Percentiles rank a stretch among this genome's conserved stretches.
Evolutionary conservation across 805 yeast species (phyloP).

Genomic region (Candida koratica): DNA sequence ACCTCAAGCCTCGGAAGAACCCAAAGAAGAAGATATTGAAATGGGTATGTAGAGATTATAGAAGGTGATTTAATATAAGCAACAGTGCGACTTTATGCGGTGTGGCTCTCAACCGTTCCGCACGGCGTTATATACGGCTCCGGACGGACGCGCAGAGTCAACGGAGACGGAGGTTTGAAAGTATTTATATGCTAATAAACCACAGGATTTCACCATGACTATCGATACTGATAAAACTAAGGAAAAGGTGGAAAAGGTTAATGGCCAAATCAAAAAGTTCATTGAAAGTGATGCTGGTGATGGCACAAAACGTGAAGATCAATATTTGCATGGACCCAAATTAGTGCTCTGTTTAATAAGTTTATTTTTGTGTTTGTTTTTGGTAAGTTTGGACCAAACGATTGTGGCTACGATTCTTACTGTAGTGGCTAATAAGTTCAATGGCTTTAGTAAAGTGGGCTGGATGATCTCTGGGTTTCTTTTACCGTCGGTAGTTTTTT

Average conservation of each 20-base stretch:
- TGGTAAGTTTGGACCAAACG: slow-evolving; percentile 39
- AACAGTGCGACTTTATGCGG: too few species aligned
- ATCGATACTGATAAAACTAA: too few species aligned
- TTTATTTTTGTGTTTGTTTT: slow-evolving; percentile 28
- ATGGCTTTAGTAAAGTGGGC: slow-evolving; percentile 31
- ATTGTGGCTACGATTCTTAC: slow-evolving; percentile 34
- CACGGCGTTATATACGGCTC: too few species aligned
- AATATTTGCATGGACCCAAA: slow-evolving; percentile 28
- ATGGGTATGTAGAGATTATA: slow-evolving; percentile 35
- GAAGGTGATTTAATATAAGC: too few species aligned
- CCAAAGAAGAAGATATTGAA: slow-evolving; percentile 29
- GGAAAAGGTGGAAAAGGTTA: slow-evolving; percentile 4
- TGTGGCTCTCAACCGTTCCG: too few species aligned
- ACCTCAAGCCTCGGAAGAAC: too few species aligned
- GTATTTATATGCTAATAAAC: too few species aligned
- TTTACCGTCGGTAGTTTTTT: slow-evolving; percentile 30
- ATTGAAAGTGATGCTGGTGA: slow-evolving; percentile 42
- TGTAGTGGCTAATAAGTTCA: slow-evolving; percentile 33
- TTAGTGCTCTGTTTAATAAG: slow-evolving; percentile 26
- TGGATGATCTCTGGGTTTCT: slow-evolving; percentile 39
- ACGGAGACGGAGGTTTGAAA: slow-evolving; percentile 1
- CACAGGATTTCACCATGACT: too few species aligned
- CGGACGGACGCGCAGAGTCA: too few species aligned
- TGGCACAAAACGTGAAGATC: slow-evolving; percentile 37
- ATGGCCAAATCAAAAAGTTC: slow-evolving; percentile 15